Percentiles rank a stretch among this genome's conserved stretches.
Conservation (phyloP, 352 stramenopile genomes). For the Pythium guiyangense region DNA sequence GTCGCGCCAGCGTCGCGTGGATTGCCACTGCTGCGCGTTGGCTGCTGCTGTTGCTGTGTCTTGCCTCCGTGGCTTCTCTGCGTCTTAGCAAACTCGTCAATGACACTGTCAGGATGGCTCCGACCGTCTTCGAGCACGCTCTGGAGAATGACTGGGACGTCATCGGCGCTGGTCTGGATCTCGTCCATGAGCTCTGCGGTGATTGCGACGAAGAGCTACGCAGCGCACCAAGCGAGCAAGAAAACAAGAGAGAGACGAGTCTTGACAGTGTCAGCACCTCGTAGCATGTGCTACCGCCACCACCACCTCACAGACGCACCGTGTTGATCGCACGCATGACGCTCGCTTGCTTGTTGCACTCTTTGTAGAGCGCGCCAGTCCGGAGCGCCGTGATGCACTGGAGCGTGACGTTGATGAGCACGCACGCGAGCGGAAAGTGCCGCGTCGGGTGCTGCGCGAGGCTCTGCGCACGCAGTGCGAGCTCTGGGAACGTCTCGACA, state of each 20-base stretch:
- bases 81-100: conserved; percentile 27
- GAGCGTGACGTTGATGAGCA: conserved; percentile 73
- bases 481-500: conserved; percentile 53
- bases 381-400: conserved; percentile 66
- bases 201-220: conserved; percentile 45
- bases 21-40: conserved; percentile 2
- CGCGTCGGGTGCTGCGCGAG: conserved; percentile 49
- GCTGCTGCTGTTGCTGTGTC: neutral
- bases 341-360: conserved; percentile 63
- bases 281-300: too few species aligned
- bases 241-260: neutral
- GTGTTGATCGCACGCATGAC: conserved; percentile 49
- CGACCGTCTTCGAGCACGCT: conserved; percentile 42
- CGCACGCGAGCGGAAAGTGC: conserved; percentile 73
- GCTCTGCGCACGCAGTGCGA: conserved; percentile 42
- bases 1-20: conserved; percentile 11
- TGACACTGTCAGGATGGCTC: conserved; percentile 27
- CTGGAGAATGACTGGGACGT: conserved; percentile 62
- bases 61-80: neutral
- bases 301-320: conserved; percentile 21
- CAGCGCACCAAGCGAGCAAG: too few species aligned
- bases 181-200: conserved; percentile 33
- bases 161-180: conserved; percentile 32
- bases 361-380: conserved; percentile 52
- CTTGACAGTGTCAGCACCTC: neutral